These are phyloP conservation scores for Paecilomyces variotii DNA, from an alignment of 2,329 filamentous ascomycete genomes.

Conservation along the genomic window DNA sequence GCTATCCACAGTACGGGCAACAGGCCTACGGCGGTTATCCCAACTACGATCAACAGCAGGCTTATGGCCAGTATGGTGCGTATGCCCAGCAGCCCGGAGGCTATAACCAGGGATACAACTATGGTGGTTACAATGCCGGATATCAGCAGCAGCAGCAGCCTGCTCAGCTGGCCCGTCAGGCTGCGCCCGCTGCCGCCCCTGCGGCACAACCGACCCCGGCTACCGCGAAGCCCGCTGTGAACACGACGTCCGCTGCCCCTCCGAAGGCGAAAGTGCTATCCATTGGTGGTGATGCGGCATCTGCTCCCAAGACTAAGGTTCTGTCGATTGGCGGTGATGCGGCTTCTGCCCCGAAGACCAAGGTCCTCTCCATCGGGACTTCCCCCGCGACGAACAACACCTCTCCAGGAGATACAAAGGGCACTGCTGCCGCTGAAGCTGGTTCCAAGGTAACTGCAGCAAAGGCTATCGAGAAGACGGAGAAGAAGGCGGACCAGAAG, in stretches of 20 bases:
- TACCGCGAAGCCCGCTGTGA: slow-evolving; percentile 25
- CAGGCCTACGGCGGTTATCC: slow-evolving; percentile 50
- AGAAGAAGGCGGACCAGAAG: slow-evolving; percentile 50
- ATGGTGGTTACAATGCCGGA: slow-evolving; percentile 35
- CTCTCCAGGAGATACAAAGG: slow-evolving; percentile 35
- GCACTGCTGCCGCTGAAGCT: slow-evolving; percentile 51
- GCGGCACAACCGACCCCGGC: slow-evolving; percentile 39
- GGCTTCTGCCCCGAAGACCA: slow-evolving; percentile 50
- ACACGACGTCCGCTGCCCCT: slow-evolving; percentile 20
- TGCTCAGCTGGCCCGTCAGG: slow-evolving; percentile 43
- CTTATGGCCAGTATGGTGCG: slow-evolving; percentile 41
- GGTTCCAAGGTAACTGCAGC: slow-evolving; percentile 73
- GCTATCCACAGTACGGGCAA: slow-evolving; percentile 45
- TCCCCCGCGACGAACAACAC: slow-evolving; percentile 24
- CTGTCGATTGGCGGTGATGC: slow-evolving; percentile 52
- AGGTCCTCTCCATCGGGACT: slow-evolving; percentile 69
- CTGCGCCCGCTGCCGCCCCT: slow-evolving; percentile 38
- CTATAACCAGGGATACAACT: slow-evolving; percentile 39
- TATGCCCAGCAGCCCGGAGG: slow-evolving; percentile 38
- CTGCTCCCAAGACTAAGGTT: slow-evolving; percentile 50
- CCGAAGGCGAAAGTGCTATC: slow-evolving; percentile 54
- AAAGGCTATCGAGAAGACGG: slow-evolving; percentile 89
- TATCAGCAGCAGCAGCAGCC: slow-evolving; percentile 32
- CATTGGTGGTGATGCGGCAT: slow-evolving; percentile 47
- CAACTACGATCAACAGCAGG: slow-evolving; percentile 45